Percentiles rank a stretch among this genome's conserved stretches.
phyloP scores from a whole-genome alignment of 2,329 filamentous ascomycete genomes.

The Byssochlamys sp. region DNA sequence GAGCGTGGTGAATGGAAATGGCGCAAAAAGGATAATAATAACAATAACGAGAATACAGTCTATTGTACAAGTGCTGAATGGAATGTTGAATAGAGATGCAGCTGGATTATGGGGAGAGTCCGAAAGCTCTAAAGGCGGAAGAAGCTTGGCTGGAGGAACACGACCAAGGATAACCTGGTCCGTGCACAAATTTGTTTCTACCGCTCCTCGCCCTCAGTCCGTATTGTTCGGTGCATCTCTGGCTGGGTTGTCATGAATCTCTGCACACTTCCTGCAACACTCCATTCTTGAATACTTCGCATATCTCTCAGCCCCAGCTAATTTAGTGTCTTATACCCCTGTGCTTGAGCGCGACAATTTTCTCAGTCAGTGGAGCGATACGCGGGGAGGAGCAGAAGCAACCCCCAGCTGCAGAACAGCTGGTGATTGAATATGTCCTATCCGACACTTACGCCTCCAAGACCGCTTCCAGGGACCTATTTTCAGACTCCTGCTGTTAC shows the following conservation, averaged over 20 bases:
- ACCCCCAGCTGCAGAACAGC: constrained; percentile 9
- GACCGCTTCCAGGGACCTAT: constrained; percentile 34
- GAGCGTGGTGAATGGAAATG: constrained; percentile 1
- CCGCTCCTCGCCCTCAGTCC: constrained; percentile 3
- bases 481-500: constrained; percentile 31
- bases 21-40: neutral
- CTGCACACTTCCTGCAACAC: neutral
- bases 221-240: constrained; percentile 1
- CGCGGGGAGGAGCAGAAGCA: constrained; percentile 19
- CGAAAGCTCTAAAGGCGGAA: constrained; percentile 10
- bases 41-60: neutral
- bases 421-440: constrained; percentile 29
- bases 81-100: neutral
- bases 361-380: constrained; percentile 6
- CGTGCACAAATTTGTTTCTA: constrained; percentile 30
- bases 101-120: constrained; percentile 8
- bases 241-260: neutral
- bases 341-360: neutral
- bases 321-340: neutral
- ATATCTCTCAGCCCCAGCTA: neutral
- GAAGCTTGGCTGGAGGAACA: constrained; percentile 1
- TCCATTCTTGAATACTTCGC: neutral
- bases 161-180: constrained; percentile 13
- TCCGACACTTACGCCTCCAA: constrained; percentile 32
- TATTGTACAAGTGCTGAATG: neutral